Evolutionary conservation across 2,329 filamentous ascomycete genomes (phyloP), one percentile per base, ranked within the genome.

Genomic region (Graphiopsis chlorocephala): DNA sequence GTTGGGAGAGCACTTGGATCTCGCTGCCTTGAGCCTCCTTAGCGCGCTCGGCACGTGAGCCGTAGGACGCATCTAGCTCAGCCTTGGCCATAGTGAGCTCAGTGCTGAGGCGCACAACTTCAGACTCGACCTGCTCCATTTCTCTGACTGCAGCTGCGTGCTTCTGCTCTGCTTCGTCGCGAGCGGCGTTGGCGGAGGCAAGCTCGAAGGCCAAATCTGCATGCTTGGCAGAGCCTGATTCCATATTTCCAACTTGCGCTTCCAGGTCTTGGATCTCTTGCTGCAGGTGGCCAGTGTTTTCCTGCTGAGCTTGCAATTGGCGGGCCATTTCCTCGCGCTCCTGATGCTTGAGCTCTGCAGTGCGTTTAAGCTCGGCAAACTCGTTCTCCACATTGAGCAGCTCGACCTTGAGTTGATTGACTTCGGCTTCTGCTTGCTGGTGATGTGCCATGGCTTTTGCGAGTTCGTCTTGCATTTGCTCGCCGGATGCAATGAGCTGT

Each of bases 61-160:
- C 95, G 74, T 98, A 97, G 74, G 96, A 96, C 67, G 92, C 92
- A 72, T 97, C 95, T 28, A 98, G 90, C 77, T 98, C 94, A 61
- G 93, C 92, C 73, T 88, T 87, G 28, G 91, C 92, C 70, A 98
- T 89, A n/a, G 94, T 96, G 48, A 98, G 85, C 80, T 98, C 89
- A 2, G 88, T 91, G 38, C 87, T 88, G 6, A 89, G 80, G 61
- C 86, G 82, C 3, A 89, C 87, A 59, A 90, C 82, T 71, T 90
- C 86, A 63, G 84, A 81, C 73, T 90, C 88, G 42, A 90, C 78
- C 7, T 68, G 68, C 31, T 73, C 64, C 67, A 77, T 71, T 52
- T 79, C 77, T 8, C 71, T 68, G 29, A 71, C 66, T 55, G 75
- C 61, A 33, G 73, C 73, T 12, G 68, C 67, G 48, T 76, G 69